Conservation (phyloP, 2,329 filamentous ascomycete species). For the Albophoma yamanashiensis region DNA sequence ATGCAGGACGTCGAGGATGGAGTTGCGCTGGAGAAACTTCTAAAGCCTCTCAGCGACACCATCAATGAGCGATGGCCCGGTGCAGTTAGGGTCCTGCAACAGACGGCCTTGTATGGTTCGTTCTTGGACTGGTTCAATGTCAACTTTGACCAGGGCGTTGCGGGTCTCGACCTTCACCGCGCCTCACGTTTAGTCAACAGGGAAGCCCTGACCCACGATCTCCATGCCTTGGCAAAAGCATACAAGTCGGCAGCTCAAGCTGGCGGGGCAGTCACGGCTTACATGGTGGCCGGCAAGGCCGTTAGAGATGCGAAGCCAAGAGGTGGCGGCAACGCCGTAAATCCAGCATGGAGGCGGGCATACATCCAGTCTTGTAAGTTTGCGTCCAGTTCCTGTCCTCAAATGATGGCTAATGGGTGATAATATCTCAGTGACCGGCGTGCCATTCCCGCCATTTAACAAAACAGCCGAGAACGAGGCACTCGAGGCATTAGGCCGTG, state of each 20-base stretch:
- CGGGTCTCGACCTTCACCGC: constrained; percentile 23
- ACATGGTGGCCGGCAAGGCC: constrained; percentile 32
- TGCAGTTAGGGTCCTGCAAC: constrained; percentile 8
- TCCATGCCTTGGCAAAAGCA: constrained; percentile 22
- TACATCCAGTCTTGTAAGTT: constrained; percentile 29
- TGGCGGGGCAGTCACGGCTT: constrained; percentile 17
- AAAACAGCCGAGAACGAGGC: constrained; percentile 15
- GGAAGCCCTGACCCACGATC: constrained; percentile 21
- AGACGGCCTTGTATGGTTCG: constrained; percentile 14
- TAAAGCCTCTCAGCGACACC: constrained; percentile 25
- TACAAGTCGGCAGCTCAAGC: constrained; percentile 22
- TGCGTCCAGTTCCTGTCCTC: neutral
- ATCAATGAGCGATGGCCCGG: constrained; percentile 25
- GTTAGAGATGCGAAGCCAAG: constrained; percentile 30
- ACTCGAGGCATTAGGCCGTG: constrained; percentile 12
- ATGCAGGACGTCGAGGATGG: constrained; percentile 24
- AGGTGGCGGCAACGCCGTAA: constrained; percentile 30
- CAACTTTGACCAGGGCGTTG: constrained; percentile 22
- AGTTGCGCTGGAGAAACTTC: constrained; percentile 13
- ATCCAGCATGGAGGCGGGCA: constrained; percentile 39
- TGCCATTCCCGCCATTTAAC: constrained; percentile 20
- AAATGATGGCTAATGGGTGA: neutral
- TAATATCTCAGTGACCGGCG: constrained; percentile 14
- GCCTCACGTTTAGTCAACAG: constrained; percentile 34
- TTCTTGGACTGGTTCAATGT: constrained; percentile 26